These are phyloP conservation scores for Elongisporangium prolatum DNA, from an alignment of 352 stramenopile genomes.

Conservation along the genomic window DNA sequence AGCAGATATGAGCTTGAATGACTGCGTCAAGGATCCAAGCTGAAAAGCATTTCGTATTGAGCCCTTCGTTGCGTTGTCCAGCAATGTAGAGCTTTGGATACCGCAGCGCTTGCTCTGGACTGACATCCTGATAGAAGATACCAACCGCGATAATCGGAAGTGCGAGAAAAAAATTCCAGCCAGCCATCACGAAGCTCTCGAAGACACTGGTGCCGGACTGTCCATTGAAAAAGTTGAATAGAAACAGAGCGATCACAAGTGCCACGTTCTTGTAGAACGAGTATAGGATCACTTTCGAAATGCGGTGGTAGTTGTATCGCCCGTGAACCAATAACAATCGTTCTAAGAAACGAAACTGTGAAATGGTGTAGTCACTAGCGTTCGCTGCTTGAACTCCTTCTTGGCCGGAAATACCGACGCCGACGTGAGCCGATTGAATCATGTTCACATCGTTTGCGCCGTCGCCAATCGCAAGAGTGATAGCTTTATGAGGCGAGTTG, in stretches of 20 bases:
- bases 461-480: conserved; percentile 92
- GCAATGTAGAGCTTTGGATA: conserved; percentile 57
- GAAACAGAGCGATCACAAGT: conserved; percentile 62
- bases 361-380: conserved; percentile 91
- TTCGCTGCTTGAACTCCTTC: conserved; percentile 91
- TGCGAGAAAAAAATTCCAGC: conserved; percentile 78
- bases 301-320: conserved; percentile 95
- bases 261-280: conserved; percentile 82
- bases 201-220: conserved; percentile 83
- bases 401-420: conserved; percentile 91
- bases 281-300: conserved; percentile 91
- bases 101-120: conserved; percentile 46
- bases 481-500: conserved; percentile 40
- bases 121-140: conserved; percentile 77
- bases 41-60: conserved; percentile 62
- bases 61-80: conserved; percentile 55
- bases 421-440: conserved; percentile 93
- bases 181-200: conserved; percentile 77
- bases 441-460: conserved; percentile 95
- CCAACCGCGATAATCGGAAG: conserved; percentile 90
- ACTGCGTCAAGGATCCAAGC: conserved; percentile 66
- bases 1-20: conserved; percentile 58
- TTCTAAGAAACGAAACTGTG: conserved; percentile 92
- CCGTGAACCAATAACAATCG: conserved; percentile 95
- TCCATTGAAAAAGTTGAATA: conserved; percentile 83